These are phyloP conservation scores for Limonomyces culmigenus DNA, from an alignment of 1,284 basidiomycete species.

Conservation along the genomic window DNA sequence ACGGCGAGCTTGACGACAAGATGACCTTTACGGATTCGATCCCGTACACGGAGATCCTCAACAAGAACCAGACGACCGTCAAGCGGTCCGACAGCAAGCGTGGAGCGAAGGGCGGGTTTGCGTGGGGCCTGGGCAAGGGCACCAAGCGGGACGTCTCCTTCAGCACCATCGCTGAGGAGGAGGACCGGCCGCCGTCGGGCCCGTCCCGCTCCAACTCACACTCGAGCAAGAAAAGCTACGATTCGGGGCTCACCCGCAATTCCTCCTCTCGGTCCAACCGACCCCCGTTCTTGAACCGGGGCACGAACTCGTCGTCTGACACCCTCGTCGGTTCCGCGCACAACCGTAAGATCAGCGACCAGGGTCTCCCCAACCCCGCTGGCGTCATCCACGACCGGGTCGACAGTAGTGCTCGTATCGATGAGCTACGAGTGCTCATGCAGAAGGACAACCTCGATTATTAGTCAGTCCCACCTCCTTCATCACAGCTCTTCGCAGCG, in stretches of 20 bases:
- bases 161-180: conserved; percentile 26
- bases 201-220: conserved; percentile 1
- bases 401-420: conserved; percentile 39
- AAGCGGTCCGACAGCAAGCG: conserved; percentile 5
- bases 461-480: conserved; percentile 42
- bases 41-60: conserved; percentile 15
- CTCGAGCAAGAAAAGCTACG: neutral
- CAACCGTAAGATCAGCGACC: conserved; percentile 50
- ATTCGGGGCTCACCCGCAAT: conserved; percentile 19
- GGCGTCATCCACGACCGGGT: too few species aligned
- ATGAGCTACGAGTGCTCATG: conserved; percentile 55
- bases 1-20: conserved; percentile 17
- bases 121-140: conserved; percentile 5
- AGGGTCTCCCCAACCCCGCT: too few species aligned
- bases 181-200: neutral
- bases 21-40: conserved; percentile 18
- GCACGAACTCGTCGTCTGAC: conserved; percentile 36
- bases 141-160: conserved; percentile 12
- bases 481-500: conserved; percentile 5
- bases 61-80: conserved; percentile 13
- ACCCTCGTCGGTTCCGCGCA: conserved; percentile 58
- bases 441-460: conserved; percentile 63
- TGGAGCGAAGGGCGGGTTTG: neutral
- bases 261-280: conserved; percentile 14
- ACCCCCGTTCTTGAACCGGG: conserved; percentile 24